Conservation (phyloP, 2,329 filamentous ascomycete species). For the Aspergillus aculeatinus region DNA sequence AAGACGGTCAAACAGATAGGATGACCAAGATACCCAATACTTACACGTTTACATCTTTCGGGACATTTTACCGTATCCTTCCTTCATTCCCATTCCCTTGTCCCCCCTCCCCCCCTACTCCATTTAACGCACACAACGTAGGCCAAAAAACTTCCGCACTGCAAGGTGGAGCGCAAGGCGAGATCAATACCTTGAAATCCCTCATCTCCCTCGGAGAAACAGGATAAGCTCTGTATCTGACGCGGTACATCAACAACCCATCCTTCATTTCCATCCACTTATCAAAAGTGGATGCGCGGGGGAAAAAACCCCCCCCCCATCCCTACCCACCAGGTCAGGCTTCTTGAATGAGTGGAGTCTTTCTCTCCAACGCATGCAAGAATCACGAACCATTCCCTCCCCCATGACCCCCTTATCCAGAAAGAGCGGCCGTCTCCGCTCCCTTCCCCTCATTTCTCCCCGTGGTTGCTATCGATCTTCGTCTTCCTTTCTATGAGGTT, state of each 20-base stretch:
- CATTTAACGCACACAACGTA: neutral
- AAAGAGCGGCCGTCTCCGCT: neutral
- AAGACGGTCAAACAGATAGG: constrained; percentile 10
- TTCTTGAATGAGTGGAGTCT: neutral
- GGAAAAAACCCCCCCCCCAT: neutral
- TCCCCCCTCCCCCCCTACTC: neutral
- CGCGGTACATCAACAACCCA: constrained; percentile 47
- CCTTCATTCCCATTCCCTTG: constrained; percentile 1
- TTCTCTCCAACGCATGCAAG: neutral
- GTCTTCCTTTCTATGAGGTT: neutral
- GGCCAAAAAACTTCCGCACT: constrained; percentile 39
- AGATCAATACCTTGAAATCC: constrained; percentile 52
- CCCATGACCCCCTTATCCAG: neutral
- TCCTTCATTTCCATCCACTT: constrained; percentile 12
- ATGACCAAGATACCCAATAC: constrained; percentile 31
- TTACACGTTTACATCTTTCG: constrained; percentile 13
- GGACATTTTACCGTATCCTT: constrained; percentile 9
- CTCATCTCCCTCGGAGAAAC: constrained; percentile 21
- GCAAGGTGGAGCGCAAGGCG: constrained; percentile 56
- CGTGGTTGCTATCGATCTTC: neutral
- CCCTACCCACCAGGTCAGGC: neutral
- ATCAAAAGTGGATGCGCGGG: neutral
- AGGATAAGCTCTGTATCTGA: constrained; percentile 54
- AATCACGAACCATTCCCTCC: neutral
- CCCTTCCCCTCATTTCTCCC: neutral